Evolutionary conservation across 495 filamentous ascomycete genomes (phyloP).

Genomic region (Penicillium diatomitis): DNA sequence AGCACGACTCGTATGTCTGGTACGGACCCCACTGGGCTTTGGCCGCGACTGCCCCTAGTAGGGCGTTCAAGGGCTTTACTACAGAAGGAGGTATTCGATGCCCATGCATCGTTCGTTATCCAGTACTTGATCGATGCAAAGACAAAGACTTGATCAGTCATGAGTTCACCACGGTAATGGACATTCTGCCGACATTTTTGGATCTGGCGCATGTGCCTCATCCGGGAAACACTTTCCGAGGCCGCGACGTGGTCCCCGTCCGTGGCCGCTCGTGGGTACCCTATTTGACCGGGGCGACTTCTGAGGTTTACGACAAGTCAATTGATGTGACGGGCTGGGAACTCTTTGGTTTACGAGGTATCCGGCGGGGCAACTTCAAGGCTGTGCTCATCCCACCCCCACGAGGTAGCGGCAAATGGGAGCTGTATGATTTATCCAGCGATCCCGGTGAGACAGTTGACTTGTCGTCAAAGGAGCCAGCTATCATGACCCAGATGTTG

Average conservation of each 20-base stretch:
- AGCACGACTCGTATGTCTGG: constrained; percentile 49
- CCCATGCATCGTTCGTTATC: constrained; percentile 29
- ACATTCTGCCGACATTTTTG: constrained; percentile 41
- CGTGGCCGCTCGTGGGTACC: constrained; percentile 27
- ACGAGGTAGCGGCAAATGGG: constrained; percentile 15
- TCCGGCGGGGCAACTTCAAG: constrained; percentile 21
- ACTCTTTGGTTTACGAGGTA: constrained; percentile 11
- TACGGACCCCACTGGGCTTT: constrained; percentile 49
- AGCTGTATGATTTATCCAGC: constrained; percentile 19
- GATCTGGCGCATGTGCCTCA: constrained; percentile 43
- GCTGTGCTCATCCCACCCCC: constrained; percentile 14
- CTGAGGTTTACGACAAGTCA: constrained; percentile 5
- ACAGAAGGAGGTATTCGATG: constrained; percentile 43
- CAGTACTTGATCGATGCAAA: neutral
- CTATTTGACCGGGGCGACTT: neutral
- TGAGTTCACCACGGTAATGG: constrained; percentile 46
- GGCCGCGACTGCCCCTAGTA: constrained; percentile 43
- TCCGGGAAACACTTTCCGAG: constrained; percentile 38
- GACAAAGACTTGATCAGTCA: constrained; percentile 3
- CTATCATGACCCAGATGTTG: neutral
- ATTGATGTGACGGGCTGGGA: constrained; percentile 20
- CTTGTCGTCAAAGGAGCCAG: constrained; percentile 3
- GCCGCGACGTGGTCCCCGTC: constrained; percentile 34
- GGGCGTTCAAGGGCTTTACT: constrained; percentile 41
- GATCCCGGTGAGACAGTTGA: constrained; percentile 37